These are phyloP conservation scores for Coniella lustricola DNA, from an alignment of 2,329 filamentous ascomycete species.

Conservation along the genomic window DNA sequence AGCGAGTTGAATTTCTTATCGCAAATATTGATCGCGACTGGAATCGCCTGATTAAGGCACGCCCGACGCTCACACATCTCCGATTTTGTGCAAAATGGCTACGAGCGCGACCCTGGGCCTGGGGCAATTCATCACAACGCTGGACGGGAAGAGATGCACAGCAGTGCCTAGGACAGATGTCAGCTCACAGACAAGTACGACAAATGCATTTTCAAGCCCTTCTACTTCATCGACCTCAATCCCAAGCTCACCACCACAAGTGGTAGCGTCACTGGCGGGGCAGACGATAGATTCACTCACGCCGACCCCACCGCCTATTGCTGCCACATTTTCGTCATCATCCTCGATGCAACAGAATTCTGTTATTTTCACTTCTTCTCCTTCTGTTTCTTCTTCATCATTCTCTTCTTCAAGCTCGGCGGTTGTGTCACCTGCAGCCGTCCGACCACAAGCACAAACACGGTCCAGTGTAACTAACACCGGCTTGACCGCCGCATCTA, in stretches of 20 bases:
- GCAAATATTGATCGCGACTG: constrained; percentile 30
- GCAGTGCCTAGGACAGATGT: constrained; percentile 36
- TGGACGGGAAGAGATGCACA: constrained; percentile 47
- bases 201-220: constrained; percentile 11
- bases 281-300: constrained; percentile 8
- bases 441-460: constrained; percentile 17
- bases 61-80: background rate
- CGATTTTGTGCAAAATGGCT: constrained; percentile 30
- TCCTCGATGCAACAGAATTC: constrained; percentile 16
- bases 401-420: constrained; percentile 15
- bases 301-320: constrained; percentile 15
- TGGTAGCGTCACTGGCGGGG: constrained; percentile 13
- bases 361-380: constrained; percentile 14
- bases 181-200: constrained; percentile 19
- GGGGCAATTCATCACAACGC: constrained; percentile 42
- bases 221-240: constrained; percentile 3
- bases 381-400: too few relatives aligned
- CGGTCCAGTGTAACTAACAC: constrained; percentile 32
- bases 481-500: constrained; percentile 22
- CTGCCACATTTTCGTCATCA: constrained; percentile 11
- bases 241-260: constrained; percentile 18
- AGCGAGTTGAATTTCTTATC: constrained; percentile 21
- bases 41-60: constrained; percentile 31
- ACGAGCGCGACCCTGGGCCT: constrained; percentile 34
- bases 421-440: constrained; percentile 19